Evolutionary conservation across 148 eudicot genomes (phyloP).

Genomic region (Camellia granthamiana): DNA sequence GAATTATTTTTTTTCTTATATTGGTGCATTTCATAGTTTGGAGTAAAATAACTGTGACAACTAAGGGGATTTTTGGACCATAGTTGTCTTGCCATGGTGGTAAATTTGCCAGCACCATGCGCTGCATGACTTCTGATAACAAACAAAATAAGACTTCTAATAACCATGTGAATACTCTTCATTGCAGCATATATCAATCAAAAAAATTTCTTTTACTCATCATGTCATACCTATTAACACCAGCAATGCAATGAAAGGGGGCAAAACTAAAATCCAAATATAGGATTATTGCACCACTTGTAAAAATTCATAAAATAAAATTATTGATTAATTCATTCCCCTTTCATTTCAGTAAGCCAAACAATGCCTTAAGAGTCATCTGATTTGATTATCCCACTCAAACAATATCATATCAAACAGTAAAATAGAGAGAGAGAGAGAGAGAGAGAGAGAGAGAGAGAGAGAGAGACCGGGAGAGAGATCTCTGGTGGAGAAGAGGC

Average conservation of each 20-base stretch:
- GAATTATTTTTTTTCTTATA: too few species aligned
- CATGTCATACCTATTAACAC: neutral
- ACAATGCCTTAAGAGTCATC: too few species aligned
- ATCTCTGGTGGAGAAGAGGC: constrained; percentile 53
- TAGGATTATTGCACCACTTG: neutral
- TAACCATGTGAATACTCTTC: neutral
- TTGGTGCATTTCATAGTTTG: too few species aligned
- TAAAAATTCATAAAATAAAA: too few species aligned
- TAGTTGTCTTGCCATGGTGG: too few species aligned
- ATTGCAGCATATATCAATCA: neutral
- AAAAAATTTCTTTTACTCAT: neutral
- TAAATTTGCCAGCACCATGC: neutral
- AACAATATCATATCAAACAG: neutral
- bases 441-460: neutral
- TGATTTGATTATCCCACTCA: neutral
- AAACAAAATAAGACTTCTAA: neutral
- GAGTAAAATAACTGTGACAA: too few species aligned
- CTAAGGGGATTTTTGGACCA: too few species aligned
- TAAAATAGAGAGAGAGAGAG: neutral
- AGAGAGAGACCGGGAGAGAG: constrained; percentile 64
- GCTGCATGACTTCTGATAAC: too few species aligned
- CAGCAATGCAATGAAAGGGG: neutral
- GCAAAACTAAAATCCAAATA: neutral
- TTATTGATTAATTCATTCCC: too few species aligned
- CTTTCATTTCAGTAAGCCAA: too few species aligned